Evolutionary conservation across 164 flowering plant genomes (phyloP).

Genomic region (Brasenia schreberi): DNA sequence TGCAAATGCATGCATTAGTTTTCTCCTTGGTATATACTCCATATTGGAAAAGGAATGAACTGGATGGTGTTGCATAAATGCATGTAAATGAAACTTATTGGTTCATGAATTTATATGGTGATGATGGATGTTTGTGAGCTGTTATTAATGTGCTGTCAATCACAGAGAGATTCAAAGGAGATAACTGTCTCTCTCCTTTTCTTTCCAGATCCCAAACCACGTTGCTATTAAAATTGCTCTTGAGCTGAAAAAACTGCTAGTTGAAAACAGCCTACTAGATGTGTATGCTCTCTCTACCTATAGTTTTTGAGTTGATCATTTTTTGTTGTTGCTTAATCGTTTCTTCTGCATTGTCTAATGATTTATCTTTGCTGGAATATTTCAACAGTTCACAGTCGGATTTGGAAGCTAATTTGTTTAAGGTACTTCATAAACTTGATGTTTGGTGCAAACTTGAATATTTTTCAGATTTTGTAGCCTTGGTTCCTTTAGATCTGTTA

Average conservation of each 20-base stretch:
- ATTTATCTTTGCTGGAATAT: neutral
- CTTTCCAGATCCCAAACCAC: slow-evolving; percentile 84
- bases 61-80: no score
- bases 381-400: slow-evolving; percentile 77
- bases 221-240: slow-evolving; percentile 92
- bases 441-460: no score
- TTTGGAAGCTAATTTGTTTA: slow-evolving; percentile 87
- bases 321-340: neutral
- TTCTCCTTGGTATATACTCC: no score
- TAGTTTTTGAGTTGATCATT: neutral
- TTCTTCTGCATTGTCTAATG: neutral
- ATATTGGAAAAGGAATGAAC: no score
- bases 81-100: no score
- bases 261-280: slow-evolving; percentile 90
- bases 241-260: slow-evolving; percentile 88
- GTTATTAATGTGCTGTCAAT: no score
- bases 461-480: no score
- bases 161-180: neutral
- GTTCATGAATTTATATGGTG: no score
- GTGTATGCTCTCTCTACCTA: slow-evolving; percentile 41
- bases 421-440: slow-evolving; percentile 29
- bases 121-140: no score
- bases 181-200: no score
- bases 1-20: no score
- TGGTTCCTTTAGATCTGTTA: no score